Base-by-base conservation (phyloP, 2,329 filamentous ascomycete species). In the Zymoseptoria ardabiliae region DNA sequence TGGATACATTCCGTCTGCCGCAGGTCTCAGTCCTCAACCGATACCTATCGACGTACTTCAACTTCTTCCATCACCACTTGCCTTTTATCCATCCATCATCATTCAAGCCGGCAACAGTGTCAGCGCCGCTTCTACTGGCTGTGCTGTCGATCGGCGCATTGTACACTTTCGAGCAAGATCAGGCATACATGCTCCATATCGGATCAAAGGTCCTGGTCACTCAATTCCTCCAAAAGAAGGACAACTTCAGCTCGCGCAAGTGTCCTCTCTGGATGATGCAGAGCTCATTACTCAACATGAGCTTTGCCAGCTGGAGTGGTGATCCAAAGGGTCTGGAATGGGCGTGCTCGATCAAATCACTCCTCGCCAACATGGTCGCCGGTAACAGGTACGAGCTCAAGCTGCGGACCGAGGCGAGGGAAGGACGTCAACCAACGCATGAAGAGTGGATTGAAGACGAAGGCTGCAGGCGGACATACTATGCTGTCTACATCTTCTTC, bases 261-360 rank as follows among this genome's bases (percentile, higher is more conserved):
- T 97, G 93, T 70, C 94, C 94, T 3, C 77, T 99, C 13, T 97
- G 94, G 93, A 94, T 93, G 53, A 97, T 97, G 91, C 94, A 99
- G 74, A 91, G 90, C 73, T 96, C 92, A 3, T 79, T 99, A 57
- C 81, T 99, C 60, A 99, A 99, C 80, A 97, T 97, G 94, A 87
- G 97, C 66, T 97, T 99, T 74, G 91, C 94, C 58, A 97, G 92
- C 80, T 99, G 94, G 94, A 97, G 94, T 74, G 94, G 94, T 69
- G 94, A 97, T 71, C 89, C 94, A 41, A 97, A 97, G 76, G 94
- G 94, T 45, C 82, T 99, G 2, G 94, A 99, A 75, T 99, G 94
- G 94, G 92, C 94, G 41, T 97, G 93, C 75, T 97, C 94, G 1
- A 97, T 99, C 77, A 97, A 97, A 83, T 96, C 91, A 79, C 82